These are phyloP conservation scores for Metarhizium album DNA, from an alignment of 2,329 filamentous ascomycete genomes.

Conservation along the genomic window DNA sequence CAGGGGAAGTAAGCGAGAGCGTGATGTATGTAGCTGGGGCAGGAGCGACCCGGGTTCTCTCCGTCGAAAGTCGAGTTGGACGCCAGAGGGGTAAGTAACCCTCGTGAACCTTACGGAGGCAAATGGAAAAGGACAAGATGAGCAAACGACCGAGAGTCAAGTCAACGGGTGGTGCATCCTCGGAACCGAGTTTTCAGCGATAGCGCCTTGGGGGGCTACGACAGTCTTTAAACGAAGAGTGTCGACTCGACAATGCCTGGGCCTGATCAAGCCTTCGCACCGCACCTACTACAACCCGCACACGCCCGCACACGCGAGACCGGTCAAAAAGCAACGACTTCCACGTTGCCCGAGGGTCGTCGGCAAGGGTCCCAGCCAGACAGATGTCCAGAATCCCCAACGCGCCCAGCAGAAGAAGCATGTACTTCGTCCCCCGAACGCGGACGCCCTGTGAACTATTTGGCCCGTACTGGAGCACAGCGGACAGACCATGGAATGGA, in stretches of 20 bases:
- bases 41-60: conserved; percentile 3
- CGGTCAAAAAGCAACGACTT: conserved; percentile 4
- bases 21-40: conserved; percentile 1
- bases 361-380: conserved; percentile 5
- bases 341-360: conserved; percentile 6
- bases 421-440: not conserved
- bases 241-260: not conserved
- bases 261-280: not conserved
- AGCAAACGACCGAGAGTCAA: not conserved
- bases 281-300: not conserved
- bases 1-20: not conserved
- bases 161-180: not conserved
- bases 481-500: not conserved
- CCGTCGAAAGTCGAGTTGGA: not conserved
- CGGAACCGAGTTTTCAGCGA: not conserved
- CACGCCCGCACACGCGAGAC: not conserved
- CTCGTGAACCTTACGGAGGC: not conserved
- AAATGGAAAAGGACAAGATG: not conserved
- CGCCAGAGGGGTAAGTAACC: not conserved
- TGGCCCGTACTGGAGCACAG: not conserved
- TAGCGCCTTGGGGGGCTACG: not conserved
- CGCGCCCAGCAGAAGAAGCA: not conserved
- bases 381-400: not conserved
- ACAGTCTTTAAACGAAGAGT: conserved; percentile 3
- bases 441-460: not conserved